A percentile compares a stretch with the other conserved stretches of the same genome.
These are phyloP conservation scores for Myxozyma mucilagina DNA, from an alignment of 805 yeast species.

Conservation along the genomic window DNA sequence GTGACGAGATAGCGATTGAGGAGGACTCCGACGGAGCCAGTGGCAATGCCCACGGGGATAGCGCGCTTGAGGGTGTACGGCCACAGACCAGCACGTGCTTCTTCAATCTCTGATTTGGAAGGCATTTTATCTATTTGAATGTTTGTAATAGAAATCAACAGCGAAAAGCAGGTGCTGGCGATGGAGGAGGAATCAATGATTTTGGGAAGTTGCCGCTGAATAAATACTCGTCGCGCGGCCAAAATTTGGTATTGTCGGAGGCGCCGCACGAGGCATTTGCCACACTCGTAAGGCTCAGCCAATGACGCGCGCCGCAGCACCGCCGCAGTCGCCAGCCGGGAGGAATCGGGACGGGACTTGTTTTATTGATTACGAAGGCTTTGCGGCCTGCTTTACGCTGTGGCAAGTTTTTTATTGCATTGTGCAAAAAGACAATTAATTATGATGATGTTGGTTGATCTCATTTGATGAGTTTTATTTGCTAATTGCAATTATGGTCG, in stretches of 20 bases:
- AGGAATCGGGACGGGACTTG: neutral
- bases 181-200: neutral
- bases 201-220: neutral
- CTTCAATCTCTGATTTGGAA: neutral
- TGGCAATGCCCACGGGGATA: constrained; percentile 20
- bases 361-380: too few species aligned
- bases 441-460: too few species aligned
- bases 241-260: neutral
- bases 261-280: too few species aligned
- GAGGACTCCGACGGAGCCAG: constrained; percentile 19
- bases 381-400: too few species aligned
- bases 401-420: too few species aligned
- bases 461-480: too few species aligned
- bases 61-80: constrained; percentile 28
- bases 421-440: too few species aligned
- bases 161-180: neutral
- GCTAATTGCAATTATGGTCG: too few species aligned
- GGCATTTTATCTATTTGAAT: neutral
- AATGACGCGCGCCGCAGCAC: neutral
- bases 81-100: constrained; percentile 19
- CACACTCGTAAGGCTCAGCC: too few species aligned
- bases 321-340: neutral
- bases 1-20: constrained; percentile 15
- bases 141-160: neutral
- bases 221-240: neutral